Evolutionary conservation across 768 basidiomycete species (phyloP).

Genomic region (Naganishia vishniacii): DNA sequence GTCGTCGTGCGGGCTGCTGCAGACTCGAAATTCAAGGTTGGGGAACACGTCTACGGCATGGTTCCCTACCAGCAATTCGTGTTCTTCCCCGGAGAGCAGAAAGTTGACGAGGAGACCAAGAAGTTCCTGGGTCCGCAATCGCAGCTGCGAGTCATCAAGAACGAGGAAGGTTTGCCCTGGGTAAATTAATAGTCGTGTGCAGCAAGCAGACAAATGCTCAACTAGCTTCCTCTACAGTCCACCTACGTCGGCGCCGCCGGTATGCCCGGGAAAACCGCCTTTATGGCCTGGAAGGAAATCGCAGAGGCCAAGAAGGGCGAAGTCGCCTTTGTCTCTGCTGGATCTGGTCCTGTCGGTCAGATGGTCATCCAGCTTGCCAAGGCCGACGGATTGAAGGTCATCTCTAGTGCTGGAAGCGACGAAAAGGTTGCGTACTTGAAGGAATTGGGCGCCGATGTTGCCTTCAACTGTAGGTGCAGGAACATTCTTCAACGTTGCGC

Average conservation of each 20-base stretch:
- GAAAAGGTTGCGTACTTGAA: conserved; percentile 57
- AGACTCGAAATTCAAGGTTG: conserved; percentile 39
- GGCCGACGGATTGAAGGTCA: conserved; percentile 56
- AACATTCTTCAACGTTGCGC: too few species aligned
- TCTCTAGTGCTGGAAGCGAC: conserved; percentile 67
- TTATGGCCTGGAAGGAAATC: conserved; percentile 48
- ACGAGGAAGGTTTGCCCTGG: conserved; percentile 55
- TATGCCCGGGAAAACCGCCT: conserved; percentile 47
- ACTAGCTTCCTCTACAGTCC: conserved; percentile 7
- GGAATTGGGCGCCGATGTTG: conserved; percentile 30
- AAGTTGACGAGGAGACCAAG: conserved; percentile 48
- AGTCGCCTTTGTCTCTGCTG: conserved; percentile 54
- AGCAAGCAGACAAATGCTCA: too few species aligned
- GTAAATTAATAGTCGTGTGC: conserved; percentile 8
- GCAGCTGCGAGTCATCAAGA: conserved; percentile 35
- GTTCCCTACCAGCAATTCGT: conserved; percentile 21
- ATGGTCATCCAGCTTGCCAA: conserved; percentile 55
- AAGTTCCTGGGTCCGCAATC: conserved; percentile 35
- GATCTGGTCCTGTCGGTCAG: conserved; percentile 60
- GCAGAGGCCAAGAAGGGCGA: conserved; percentile 54
- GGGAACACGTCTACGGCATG: conserved; percentile 52
- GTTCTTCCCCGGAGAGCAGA: conserved; percentile 14
- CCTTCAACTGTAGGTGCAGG: conserved; percentile 33
- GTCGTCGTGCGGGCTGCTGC: conserved; percentile 48
- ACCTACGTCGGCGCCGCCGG: conserved; percentile 52